phyloP scores from a whole-genome alignment of 305 asterid species.

The Fraxinus floribunda region DNA sequence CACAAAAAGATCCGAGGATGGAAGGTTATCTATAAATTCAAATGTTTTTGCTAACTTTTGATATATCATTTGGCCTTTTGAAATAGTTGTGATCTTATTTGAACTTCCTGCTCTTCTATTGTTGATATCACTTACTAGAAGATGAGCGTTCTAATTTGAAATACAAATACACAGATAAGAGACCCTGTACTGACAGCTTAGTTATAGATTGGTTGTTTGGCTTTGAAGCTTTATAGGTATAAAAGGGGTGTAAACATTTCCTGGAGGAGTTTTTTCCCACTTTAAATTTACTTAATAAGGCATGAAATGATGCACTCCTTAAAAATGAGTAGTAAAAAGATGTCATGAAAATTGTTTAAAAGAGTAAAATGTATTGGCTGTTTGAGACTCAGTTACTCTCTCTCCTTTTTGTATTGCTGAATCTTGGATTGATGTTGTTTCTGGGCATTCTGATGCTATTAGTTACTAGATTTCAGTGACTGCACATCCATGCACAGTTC shows the following conservation, averaged over 20 bases:
- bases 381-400: background rate
- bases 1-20: background rate
- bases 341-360: background rate
- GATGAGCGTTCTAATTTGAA: background rate
- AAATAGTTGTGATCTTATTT: background rate
- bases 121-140: background rate
- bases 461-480: constrained; percentile 1
- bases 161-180: background rate
- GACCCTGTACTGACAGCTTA: background rate
- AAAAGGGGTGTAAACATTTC: background rate
- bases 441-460: constrained; percentile 10
- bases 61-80: background rate
- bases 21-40: background rate
- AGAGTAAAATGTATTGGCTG: background rate
- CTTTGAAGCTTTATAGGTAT: background rate
- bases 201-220: background rate
- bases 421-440: background rate
- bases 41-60: background rate
- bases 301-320: background rate
- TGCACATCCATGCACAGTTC: constrained; percentile 15
- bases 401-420: background rate
- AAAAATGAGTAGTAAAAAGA: background rate
- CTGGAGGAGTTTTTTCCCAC: background rate
- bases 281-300: background rate
- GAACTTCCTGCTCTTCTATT: background rate